Conservation (phyloP, 2,329 filamentous ascomycete species). For the Chalara sp. region DNA sequence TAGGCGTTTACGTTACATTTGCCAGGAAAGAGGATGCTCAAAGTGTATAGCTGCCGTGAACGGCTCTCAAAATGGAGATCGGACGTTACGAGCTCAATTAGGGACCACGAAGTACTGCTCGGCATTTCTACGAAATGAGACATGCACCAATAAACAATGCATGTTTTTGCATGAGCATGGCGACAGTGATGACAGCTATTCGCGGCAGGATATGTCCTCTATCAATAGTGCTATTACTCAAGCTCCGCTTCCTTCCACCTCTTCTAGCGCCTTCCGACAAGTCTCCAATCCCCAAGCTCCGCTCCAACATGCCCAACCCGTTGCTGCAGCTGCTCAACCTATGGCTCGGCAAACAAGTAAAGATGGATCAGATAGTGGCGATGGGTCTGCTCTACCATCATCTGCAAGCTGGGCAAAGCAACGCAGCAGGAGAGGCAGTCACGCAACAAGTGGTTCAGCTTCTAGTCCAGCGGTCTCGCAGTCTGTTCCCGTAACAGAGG, state of each 20-base stretch:
- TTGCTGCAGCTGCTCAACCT: slow-evolving; percentile 41
- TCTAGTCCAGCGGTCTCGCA: slow-evolving; percentile 73
- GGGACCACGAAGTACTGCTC: slow-evolving; percentile 99
- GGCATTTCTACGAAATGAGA: slow-evolving; percentile 88
- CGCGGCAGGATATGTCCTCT: slow-evolving; percentile 85
- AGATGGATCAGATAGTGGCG: slow-evolving; percentile 66
- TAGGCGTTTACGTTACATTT: slow-evolving; percentile 98
- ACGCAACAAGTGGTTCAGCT: slow-evolving; percentile 73
- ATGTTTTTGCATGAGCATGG: slow-evolving; percentile 98
- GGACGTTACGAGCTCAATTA: slow-evolving; percentile 68
- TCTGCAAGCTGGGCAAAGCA: slow-evolving; percentile 85
- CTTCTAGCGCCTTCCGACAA: slow-evolving; percentile 48
- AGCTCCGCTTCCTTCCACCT: slow-evolving; percentile 52
- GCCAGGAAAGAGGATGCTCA: slow-evolving; percentile 85
- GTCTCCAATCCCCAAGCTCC: slow-evolving; percentile 34
- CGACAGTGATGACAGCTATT: slow-evolving; percentile 97
- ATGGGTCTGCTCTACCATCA: slow-evolving; percentile 84
- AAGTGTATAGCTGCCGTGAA: slow-evolving; percentile 87
- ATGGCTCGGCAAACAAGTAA: slow-evolving; percentile 75
- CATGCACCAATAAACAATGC: slow-evolving; percentile 90
- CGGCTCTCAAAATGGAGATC: slow-evolving; percentile 83
- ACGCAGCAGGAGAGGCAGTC: slow-evolving; percentile 65
- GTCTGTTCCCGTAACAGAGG: slow-evolving; percentile 46
- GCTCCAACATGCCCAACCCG: slow-evolving; percentile 25
- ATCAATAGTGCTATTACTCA: slow-evolving; percentile 86